phyloP scores from a whole-genome alignment of 2,329 filamentous ascomycete genomes.

The Orbilia blumenaviensis region DNA sequence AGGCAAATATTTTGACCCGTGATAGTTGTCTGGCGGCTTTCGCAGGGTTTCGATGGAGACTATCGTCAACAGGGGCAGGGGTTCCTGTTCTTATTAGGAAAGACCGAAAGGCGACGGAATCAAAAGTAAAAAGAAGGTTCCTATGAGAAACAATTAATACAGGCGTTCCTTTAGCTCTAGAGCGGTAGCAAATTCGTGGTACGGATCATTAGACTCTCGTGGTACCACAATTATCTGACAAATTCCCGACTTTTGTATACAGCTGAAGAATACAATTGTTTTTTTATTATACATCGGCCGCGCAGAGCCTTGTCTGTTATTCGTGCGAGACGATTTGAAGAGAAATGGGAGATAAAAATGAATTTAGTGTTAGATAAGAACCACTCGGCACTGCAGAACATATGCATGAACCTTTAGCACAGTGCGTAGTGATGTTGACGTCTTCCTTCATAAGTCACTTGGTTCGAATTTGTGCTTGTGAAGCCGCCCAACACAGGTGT shows the following conservation, averaged over 20 bases:
- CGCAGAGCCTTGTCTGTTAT: neutral
- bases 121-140: conserved; percentile 32
- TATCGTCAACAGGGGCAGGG: conserved; percentile 10
- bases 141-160: neutral
- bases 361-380: neutral
- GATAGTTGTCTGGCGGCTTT: conserved; percentile 25
- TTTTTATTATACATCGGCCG: no score
- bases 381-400: neutral
- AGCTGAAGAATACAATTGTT: no score
- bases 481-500: conserved; percentile 19
- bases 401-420: no score
- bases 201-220: conserved; percentile 6
- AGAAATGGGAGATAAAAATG: neutral
- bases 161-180: conserved; percentile 7
- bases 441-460: conserved; percentile 2
- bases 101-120: conserved; percentile 26
- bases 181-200: conserved; percentile 23
- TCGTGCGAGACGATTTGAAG: conserved; percentile 9
- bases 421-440: no score
- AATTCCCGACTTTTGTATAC: neutral
- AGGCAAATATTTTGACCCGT: conserved; percentile 33
- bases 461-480: conserved; percentile 24
- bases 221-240: conserved; percentile 23
- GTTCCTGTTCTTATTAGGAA: conserved; percentile 29
- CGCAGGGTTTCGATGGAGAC: conserved; percentile 22